phyloP scores from a whole-genome alignment of 2,329 filamentous ascomycete genomes.

The Ceratocystis smalleyi region DNA sequence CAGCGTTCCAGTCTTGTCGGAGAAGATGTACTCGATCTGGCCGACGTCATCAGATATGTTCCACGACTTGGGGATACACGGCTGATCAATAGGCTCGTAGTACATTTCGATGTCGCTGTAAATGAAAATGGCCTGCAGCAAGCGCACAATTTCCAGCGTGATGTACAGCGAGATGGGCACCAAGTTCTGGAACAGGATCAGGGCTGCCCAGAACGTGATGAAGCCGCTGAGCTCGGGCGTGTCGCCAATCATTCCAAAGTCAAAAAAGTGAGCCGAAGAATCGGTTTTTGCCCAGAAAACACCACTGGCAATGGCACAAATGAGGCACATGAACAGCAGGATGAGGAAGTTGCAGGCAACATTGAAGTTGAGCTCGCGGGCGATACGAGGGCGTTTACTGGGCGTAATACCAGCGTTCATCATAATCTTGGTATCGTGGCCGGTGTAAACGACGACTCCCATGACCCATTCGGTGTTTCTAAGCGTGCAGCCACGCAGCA shows the following conservation, averaged over 20 bases:
- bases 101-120: slow-evolving; percentile 96
- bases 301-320: slow-evolving; percentile 73
- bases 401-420: slow-evolving; percentile 93
- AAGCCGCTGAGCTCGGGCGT: slow-evolving; percentile 68
- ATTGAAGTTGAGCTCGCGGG: slow-evolving; percentile 89
- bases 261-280: slow-evolving; percentile 66
- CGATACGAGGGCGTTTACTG: slow-evolving; percentile 80
- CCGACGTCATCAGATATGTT: slow-evolving; percentile 97
- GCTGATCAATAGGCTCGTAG: slow-evolving; percentile 83
- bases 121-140: slow-evolving; percentile 88
- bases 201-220: slow-evolving; percentile 88
- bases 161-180: slow-evolving; percentile 97
- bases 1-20: slow-evolving; percentile 90
- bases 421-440: slow-evolving; percentile 97
- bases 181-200: slow-evolving; percentile 97
- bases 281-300: slow-evolving; percentile 60
- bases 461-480: slow-evolving; percentile 94
- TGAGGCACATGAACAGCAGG: slow-evolving; percentile 74
- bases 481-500: slow-evolving; percentile 83
- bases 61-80: slow-evolving; percentile 95
- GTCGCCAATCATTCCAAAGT: slow-evolving; percentile 67
- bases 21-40: slow-evolving; percentile 98
- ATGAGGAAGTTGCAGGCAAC: slow-evolving; percentile 93
- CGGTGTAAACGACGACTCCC: slow-evolving; percentile 79
- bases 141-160: slow-evolving; percentile 86